Percentiles rank a stretch among this genome's conserved stretches.
Evolutionary conservation across 2,329 filamentous ascomycete species (phyloP).

Genomic region (Monosporascus ibericus): DNA sequence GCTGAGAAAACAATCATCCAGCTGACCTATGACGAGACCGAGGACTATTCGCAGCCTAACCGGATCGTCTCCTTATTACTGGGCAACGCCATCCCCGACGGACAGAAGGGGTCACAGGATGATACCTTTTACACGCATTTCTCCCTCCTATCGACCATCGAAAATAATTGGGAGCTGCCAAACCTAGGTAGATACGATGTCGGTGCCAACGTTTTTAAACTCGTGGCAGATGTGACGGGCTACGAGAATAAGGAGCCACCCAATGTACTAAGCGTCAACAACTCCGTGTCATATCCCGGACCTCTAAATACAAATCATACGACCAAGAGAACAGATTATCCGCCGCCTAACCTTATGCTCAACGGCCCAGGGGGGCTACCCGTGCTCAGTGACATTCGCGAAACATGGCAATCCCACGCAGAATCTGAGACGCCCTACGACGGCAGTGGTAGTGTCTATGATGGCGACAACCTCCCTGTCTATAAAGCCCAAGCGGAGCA

Average conservation of each 20-base stretch:
- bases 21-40: slow-evolving; percentile 74
- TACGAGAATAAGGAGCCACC: slow-evolving; percentile 38
- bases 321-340: slow-evolving; percentile 24
- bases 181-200: slow-evolving; percentile 27
- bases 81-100: slow-evolving; percentile 60
- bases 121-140: slow-evolving; percentile 62
- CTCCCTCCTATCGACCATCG: slow-evolving; percentile 44
- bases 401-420: slow-evolving; percentile 24
- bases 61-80: slow-evolving; percentile 65
- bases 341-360: slow-evolving; percentile 36
- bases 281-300: slow-evolving; percentile 37
- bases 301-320: slow-evolving; percentile 30
- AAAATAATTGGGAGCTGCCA: slow-evolving; percentile 63
- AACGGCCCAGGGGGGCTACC: slow-evolving; percentile 36
- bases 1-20: slow-evolving; percentile 69
- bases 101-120: slow-evolving; percentile 63
- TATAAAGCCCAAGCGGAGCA: slow-evolving; percentile 29
- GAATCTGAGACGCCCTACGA: slow-evolving; percentile 36
- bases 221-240: slow-evolving; percentile 54
- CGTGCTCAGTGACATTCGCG: slow-evolving; percentile 27
- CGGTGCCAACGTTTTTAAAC: slow-evolving; percentile 47
- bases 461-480: slow-evolving; percentile 34
- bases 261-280: slow-evolving; percentile 28
- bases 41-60: slow-evolving; percentile 62
- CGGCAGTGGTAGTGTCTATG: slow-evolving; percentile 36